Evolutionary conservation across 2,329 filamentous ascomycete species (phyloP).

Genomic region (Penicillium decumbens): DNA sequence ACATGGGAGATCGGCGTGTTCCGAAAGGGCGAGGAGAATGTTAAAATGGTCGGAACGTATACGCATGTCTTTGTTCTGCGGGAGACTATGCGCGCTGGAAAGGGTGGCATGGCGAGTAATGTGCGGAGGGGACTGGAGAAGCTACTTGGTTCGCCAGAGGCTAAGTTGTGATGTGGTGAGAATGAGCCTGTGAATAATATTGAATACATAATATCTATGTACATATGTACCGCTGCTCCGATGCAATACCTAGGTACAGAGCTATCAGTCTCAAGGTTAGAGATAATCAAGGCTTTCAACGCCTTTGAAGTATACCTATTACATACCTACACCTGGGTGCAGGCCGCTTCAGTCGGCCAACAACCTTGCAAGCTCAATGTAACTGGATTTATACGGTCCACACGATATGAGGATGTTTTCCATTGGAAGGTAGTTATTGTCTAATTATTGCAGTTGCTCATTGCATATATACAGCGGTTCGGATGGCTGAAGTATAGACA

Average conservation of each 20-base stretch:
- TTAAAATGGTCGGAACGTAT: slow-evolving; percentile 80
- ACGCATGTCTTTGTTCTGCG: slow-evolving; percentile 85
- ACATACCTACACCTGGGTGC: too few species aligned
- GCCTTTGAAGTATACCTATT: not conserved
- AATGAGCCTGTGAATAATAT: not conserved
- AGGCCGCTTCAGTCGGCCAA: too few species aligned
- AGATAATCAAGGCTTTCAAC: too few species aligned
- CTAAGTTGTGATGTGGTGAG: slow-evolving; percentile 26
- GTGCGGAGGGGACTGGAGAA: slow-evolving; percentile 54
- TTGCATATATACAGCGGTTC: not conserved
- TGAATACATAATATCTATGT: too few species aligned
- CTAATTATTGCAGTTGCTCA: too few species aligned
- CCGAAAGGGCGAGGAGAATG: slow-evolving; percentile 64
- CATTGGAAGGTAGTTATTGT: too few species aligned
- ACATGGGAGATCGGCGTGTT: slow-evolving; percentile 89
- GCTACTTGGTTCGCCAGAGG: slow-evolving; percentile 41
- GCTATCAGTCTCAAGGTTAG: too few species aligned
- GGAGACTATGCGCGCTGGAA: slow-evolving; percentile 62
- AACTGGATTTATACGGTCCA: too few species aligned
- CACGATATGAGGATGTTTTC: too few species aligned
- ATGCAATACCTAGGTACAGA: too few species aligned
- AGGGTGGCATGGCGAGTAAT: slow-evolving; percentile 48
- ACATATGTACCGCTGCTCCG: too few species aligned
- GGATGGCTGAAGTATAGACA: not conserved
- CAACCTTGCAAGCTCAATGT: too few species aligned